Base-by-base conservation (phyloP, 75 land plant species). In the Pseudotsuga menziesii region DNA sequence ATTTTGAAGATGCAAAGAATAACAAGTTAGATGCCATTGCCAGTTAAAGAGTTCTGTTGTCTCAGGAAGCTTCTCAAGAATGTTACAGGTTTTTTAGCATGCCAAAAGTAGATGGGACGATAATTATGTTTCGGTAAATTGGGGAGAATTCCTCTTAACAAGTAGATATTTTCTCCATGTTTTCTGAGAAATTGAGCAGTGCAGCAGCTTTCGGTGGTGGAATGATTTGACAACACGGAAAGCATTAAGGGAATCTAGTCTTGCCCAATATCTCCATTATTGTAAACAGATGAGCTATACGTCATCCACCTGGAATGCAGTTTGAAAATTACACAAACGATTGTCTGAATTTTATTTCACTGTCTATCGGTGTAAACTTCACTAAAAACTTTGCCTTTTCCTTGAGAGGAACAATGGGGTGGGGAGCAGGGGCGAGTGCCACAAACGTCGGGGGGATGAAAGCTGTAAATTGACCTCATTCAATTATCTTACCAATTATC, bases 1-100 rank as follows among this genome's bases (percentile, higher is more conserved):
- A 86, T 78, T 88, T 95, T 80, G 78, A 85, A 66, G 78, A 23
- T 60, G 83, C 59, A 13, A 77, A 76, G 72, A 41, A 29, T 35
- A 6, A 9, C 11, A 69, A 44, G n/a, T 69, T 8, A 41, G 48
- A 69, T 69, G 14, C 4, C 23, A 39, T 8, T 20, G 19, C 16
- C 39, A 20, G 41, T 19, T 20, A 39, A 3, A 19, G 52, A 9
- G 39, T 69, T 19, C 13, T 41, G 23, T 41, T 41, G 23, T n/a
- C 54, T 41, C 19, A 17, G 35, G 36, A 67, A 44, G 17, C 52
- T 69, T 41, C 12, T 19, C 8, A 41, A 44, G 41, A 39, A 41
- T 36, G n/a, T 3, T 69, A 22, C n/a, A 29, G 41, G 39, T 66
- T 35, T 35, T 20, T 66, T 2, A 13, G n/a, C 39, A 35, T 66